Evolutionary conservation across 108 stramenopile species (phyloP).

Genomic region (Cyclotella baltica): DNA sequence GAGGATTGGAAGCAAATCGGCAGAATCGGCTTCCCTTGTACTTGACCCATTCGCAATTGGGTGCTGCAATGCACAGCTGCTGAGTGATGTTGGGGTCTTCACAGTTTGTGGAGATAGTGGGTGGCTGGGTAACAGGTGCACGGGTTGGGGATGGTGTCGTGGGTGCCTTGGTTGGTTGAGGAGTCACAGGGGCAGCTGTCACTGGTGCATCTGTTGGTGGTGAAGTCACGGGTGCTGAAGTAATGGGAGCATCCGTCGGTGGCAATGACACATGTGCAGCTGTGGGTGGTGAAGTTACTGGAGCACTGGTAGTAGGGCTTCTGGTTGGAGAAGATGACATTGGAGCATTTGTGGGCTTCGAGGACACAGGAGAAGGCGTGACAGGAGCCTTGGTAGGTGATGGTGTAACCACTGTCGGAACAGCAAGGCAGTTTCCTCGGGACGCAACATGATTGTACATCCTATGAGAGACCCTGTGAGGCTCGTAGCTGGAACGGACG

Average conservation of each 20-base stretch:
- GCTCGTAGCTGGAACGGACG: slow-evolving; percentile 4
- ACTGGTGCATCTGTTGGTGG: background rate
- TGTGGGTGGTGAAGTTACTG: background rate
- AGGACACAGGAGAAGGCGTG: background rate
- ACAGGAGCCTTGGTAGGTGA: background rate
- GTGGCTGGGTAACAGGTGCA: background rate
- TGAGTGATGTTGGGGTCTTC: background rate
- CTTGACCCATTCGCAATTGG: background rate
- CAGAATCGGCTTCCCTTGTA: background rate
- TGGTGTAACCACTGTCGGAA: background rate
- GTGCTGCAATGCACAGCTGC: background rate
- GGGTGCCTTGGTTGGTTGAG: background rate
- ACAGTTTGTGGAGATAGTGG: background rate
- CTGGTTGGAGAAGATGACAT: too few species aligned
- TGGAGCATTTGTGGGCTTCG: background rate
- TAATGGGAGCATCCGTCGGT: background rate
- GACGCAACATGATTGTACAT: slow-evolving; percentile 21
- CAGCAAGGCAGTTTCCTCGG: background rate
- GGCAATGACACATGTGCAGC: background rate
- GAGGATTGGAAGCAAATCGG: background rate
- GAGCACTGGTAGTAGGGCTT: too few species aligned
- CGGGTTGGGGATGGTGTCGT: background rate
- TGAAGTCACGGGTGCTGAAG: background rate
- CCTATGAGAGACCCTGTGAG: slow-evolving; percentile 5
- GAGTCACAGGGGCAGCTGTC: background rate